Evolutionary conservation across 441 rosid genomes (phyloP).

Genomic region (Isatis lusitanica): DNA sequence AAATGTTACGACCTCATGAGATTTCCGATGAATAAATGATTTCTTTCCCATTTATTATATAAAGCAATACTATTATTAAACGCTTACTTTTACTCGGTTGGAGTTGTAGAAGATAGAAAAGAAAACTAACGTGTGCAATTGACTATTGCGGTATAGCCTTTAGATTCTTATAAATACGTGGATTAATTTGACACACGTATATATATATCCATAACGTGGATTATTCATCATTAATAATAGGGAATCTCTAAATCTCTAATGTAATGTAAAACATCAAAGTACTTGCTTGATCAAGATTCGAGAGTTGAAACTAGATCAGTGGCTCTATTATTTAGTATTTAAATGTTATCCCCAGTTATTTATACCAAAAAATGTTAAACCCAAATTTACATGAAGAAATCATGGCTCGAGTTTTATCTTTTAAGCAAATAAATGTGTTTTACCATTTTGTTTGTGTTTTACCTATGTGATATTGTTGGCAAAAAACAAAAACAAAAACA

Average conservation of each 20-base stretch:
- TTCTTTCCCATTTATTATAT: neutral
- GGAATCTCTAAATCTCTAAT: neutral
- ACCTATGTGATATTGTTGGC: neutral
- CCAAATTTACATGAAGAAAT: neutral
- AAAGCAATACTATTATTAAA: constrained; percentile 14
- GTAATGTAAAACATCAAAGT: neutral
- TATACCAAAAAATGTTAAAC: neutral
- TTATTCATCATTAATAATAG: neutral
- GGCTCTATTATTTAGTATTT: neutral
- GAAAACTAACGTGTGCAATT: constrained; percentile 19
- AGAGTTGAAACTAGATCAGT: neutral
- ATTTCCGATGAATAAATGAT: constrained; percentile 6
- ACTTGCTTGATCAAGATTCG: neutral
- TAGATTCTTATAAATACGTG: neutral
- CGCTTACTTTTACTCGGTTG: constrained; percentile 12
- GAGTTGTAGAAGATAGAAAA: constrained; percentile 5
- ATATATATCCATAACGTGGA: neutral
- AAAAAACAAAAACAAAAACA: neutral
- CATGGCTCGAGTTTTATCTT: neutral
- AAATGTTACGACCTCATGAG: constrained; percentile 17
- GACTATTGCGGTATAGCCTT: neutral
- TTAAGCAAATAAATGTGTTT: no score
- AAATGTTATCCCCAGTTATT: neutral
- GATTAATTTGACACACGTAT: neutral
- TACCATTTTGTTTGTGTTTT: no score